Evolutionary conservation across 2,329 filamentous ascomycete species (phyloP), one percentile per base, ranked within the genome.

Genomic region (Ophiostoma piceae): DNA sequence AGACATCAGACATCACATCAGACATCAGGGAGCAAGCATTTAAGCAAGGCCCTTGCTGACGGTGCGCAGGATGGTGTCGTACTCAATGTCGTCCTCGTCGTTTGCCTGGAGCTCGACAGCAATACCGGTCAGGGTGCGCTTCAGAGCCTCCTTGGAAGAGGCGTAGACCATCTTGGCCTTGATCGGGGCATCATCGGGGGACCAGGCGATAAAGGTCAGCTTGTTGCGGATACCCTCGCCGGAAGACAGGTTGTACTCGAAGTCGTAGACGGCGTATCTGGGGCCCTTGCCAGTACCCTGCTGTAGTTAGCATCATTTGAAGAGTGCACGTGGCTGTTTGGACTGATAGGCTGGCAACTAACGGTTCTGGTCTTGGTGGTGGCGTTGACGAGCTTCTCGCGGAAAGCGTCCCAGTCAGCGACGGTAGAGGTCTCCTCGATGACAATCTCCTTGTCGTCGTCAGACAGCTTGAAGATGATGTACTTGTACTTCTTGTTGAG

Each of bases 131-230:
- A 95, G 86, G 67, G 90, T 81, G 80, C 89, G 89, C 87, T 93
- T 94, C 75, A 95, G 86, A 71, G 90, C 90, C 77, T 94, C 90
- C 84, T 94, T 95, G 81, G 92, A 95, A 68, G 92, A 91, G 76
- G 91, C 90, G 85, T 94, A 95, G 80, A 93, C 86, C 92, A 95
- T 95, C 85, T 93, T 93, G 81, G 90, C 85, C 91, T 90, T 89
- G 81, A 93, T 85, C 74, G 85, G 83, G 74, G 92, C 90, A 85
- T 92, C 88, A 87, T 95, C 90, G 71, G 90, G 90, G 74, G 89
- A 90, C 90, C 90, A 94, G 76, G 88, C 84, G 75, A 93, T 88
- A 82, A 93, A 92, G 77, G 87, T 87, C 76, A 92, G 54, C 47
- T 60, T 62, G 67, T 85, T 89, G 87, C 90, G 87, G 77, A 84